Evolutionary conservation across 345 rosid species (phyloP).

Genomic region (Cochlearia excelsa): DNA sequence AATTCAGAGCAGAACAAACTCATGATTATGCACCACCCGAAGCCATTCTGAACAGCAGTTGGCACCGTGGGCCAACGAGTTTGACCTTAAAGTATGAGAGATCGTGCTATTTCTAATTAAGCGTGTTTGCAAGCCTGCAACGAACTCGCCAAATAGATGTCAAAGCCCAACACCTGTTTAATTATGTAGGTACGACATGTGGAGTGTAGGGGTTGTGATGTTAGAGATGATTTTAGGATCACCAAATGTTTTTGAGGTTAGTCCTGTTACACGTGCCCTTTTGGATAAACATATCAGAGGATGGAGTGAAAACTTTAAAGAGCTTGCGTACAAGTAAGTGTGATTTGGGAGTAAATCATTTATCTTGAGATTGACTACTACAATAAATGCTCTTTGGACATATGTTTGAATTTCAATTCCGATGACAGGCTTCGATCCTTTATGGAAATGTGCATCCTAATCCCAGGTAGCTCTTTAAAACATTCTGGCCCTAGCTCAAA

Average conservation of each 20-base stretch:
- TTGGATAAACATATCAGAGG: constrained; percentile 81
- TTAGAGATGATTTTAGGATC: constrained; percentile 92
- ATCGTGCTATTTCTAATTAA: constrained; percentile 15
- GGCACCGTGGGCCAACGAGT: constrained; percentile 67
- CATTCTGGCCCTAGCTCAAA: constrained; percentile 40
- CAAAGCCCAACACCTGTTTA: constrained; percentile 1
- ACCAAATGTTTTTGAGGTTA: constrained; percentile 78
- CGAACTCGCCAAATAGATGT: constrained; percentile 6
- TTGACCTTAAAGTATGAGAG: constrained; percentile 55
- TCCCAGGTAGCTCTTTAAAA: constrained; percentile 67
- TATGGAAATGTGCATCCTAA: constrained; percentile 88
- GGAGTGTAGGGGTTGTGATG: constrained; percentile 94
- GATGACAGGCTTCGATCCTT: constrained; percentile 71
- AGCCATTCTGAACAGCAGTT: constrained; percentile 71
- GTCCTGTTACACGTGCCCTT: constrained; percentile 63
- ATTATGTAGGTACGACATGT: constrained; percentile 76
- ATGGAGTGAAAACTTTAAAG: constrained; percentile 78
- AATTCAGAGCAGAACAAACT: constrained; percentile 83
- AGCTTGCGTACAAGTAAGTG: constrained; percentile 86
- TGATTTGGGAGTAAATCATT: constrained; percentile 5
- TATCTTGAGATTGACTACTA: constrained; percentile 10
- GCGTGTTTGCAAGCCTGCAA: neutral
- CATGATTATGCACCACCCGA: constrained; percentile 82
- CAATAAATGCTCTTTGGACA: neutral
- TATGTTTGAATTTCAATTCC: constrained; percentile 11